Evolutionary conservation across 1,139 yeast genomes (phyloP).

Genomic region (Torulaspora globosa): DNA sequence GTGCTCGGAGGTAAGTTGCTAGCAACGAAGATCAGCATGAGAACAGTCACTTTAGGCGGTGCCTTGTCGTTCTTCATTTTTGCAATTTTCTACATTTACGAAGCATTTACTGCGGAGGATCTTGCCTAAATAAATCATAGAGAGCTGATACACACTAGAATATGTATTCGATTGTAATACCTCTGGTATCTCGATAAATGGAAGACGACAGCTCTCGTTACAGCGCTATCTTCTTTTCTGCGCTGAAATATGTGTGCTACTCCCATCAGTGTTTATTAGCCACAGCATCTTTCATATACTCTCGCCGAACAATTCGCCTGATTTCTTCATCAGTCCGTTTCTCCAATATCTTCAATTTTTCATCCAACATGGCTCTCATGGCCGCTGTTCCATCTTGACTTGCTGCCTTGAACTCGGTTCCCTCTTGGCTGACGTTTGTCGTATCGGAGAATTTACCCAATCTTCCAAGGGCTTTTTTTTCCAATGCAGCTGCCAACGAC

Average conservation of each 20-base stretch:
- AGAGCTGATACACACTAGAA: not conserved
- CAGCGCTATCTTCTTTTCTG: no score
- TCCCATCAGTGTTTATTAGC: not conserved
- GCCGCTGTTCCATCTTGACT: not conserved
- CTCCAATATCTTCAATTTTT: slow-evolving; percentile 39
- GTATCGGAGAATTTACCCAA: slow-evolving; percentile 1
- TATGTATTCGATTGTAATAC: not conserved
- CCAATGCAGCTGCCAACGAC: slow-evolving; percentile 1
- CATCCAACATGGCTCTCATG: slow-evolving; percentile 29
- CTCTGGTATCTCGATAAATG: not conserved
- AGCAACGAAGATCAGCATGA: slow-evolving; percentile 85
- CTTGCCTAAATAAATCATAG: not conserved
- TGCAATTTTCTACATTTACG: slow-evolving; percentile 73
- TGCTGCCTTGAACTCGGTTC: not conserved
- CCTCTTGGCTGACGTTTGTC: not conserved
- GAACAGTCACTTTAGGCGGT: slow-evolving; percentile 89
- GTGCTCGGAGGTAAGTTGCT: slow-evolving; percentile 87
- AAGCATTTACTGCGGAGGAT: slow-evolving; percentile 41
- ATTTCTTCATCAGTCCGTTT: slow-evolving; percentile 42
- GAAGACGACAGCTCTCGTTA: not conserved
- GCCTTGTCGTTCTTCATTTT: slow-evolving; percentile 80
- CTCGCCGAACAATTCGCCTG: slow-evolving; percentile 40
- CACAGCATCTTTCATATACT: slow-evolving; percentile 27
- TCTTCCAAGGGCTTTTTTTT: slow-evolving; percentile 1
- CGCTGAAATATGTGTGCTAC: not conserved